Evolutionary conservation across 768 basidiomycete species (phyloP), one percentile per base, ranked within the genome.

Genomic region (Russula emetica): DNA sequence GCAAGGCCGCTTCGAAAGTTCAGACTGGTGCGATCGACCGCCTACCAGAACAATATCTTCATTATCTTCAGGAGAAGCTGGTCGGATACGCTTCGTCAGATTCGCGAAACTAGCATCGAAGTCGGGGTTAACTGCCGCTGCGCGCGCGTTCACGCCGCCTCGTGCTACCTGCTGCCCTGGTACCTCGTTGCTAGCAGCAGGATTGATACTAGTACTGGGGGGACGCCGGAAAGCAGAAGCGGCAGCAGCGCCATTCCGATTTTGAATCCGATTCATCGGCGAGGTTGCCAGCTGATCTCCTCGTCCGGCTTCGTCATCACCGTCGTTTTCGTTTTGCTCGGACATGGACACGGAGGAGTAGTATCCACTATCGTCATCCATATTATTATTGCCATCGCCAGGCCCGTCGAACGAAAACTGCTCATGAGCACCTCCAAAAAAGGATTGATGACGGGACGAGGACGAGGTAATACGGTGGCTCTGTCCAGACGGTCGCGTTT

Each of bases 351-450:
- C 38, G 10, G 54, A 52, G 22, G 65, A 66, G 57, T 58, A 66
- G 38, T 67, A 65, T 32, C 63, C 63, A 18, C 66, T 65, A 34
- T 67, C 66, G 18, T 67, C 66, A 6, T 65, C 60, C 4, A 60
- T 34, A 14, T 53, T 40, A 6, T 16, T 45, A 3, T 40, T 1
- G 32, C 53, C 59, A 16, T 14, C 14, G 18, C 45, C 22, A 47
- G 10, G 9, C 3, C 11, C 42, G 42, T 65, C 63, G 34, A 65
- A 65, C 1, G 56, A 42, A 44, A 60, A 53, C 18, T 34, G 45
- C 1, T 47, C 45, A 13, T 47, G 49, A 5, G 42, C 34, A 24
- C 28, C 22, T 11, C 63, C 50, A 20, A 57, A 61, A 54, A 55
- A 60, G 11, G 62, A 36, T 28, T 10, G 22, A 24, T 51, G 49